Evolutionary conservation across 331 rosid species (phyloP), one percentile per base, ranked within the genome.

Genomic region (Acacia pycnantha): DNA sequence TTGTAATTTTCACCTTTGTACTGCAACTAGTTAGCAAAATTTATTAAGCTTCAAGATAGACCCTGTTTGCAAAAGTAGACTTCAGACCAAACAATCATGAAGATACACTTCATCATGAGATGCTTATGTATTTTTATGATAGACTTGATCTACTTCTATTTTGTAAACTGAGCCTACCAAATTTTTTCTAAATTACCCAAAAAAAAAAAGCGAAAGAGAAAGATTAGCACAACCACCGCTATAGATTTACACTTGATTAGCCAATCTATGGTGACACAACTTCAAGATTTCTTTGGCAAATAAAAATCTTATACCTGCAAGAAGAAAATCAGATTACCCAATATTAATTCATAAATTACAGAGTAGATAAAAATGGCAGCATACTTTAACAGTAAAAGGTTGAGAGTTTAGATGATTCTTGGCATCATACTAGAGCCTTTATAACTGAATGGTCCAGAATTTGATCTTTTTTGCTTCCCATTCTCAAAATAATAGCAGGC

Each of bases 201-300:
- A 53, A 19, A 53, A 21, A 53, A 67, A 68, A 58, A 65, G 84
- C 22, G 35, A 64, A 43, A 77, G 79, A 53, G 29, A 83, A 61
- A 83, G 68, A 50, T 79, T 37, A 83, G 82, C 80, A 47, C 65
- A 40, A 77, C 73, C 84, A 43, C 76, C 74, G 35, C 81, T 79
- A 89, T 74, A 79, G 88, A 88, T 86, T 83, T 88, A 88, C 86
- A 88, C 81, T 88, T 88, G 83, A 58, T 21, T 79, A 72, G 88
- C 82, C 78, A 71, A 85, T 74, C 78, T 24, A 77, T 67, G 81
- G 54, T 66, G 79, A 81, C 80, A 61, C 81, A 85, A 74, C 89
- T 81, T 73, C 80, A 73, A 78, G 68, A 70, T 81, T 56, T 59
- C 67, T 76, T 72, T 84, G 71, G 47, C 70, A 21, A 18, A 27